Evolutionary conservation across 225 moss, liverwort and hornwort genomes (phyloP).

Genomic region (Bryoerythrophyllum caledonicum): DNA sequence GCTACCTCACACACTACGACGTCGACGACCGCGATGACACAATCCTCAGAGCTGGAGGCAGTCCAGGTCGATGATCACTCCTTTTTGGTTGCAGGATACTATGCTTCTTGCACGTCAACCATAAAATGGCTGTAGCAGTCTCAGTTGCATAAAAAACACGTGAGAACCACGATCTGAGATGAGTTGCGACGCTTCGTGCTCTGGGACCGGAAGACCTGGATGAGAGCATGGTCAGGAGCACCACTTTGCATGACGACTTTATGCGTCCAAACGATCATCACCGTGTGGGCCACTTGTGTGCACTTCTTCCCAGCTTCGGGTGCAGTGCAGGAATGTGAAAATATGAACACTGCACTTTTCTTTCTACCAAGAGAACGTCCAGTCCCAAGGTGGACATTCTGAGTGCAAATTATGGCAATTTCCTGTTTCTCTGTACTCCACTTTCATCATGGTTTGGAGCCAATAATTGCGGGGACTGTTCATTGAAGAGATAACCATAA

Average conservation of each 20-base stretch:
- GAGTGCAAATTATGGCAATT: background rate
- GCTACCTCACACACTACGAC: too few species aligned
- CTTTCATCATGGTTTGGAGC: background rate
- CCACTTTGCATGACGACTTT: background rate
- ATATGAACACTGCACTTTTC: too few species aligned
- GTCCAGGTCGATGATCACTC: background rate
- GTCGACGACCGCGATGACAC: background rate
- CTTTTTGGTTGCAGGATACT: background rate
- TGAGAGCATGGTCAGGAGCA: background rate
- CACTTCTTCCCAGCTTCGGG: conserved; percentile 20
- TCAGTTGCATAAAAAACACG: background rate
- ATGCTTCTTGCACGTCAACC: background rate
- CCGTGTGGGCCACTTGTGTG: conserved; percentile 11
- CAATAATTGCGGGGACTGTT: background rate
- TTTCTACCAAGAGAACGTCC: too few species aligned
- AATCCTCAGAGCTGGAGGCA: background rate
- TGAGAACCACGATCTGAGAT: too few species aligned
- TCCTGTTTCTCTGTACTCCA: background rate
- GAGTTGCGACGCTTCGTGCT: too few species aligned
- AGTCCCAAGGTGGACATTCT: background rate
- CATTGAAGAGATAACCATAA: background rate
- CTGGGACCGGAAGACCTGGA: too few species aligned
- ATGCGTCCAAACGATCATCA: conserved; percentile 11
- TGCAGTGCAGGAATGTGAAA: conserved; percentile 6
- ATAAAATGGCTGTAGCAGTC: background rate